phyloP scores from a whole-genome alignment of 129 eudicot species.

The Mikania micrantha region DNA sequence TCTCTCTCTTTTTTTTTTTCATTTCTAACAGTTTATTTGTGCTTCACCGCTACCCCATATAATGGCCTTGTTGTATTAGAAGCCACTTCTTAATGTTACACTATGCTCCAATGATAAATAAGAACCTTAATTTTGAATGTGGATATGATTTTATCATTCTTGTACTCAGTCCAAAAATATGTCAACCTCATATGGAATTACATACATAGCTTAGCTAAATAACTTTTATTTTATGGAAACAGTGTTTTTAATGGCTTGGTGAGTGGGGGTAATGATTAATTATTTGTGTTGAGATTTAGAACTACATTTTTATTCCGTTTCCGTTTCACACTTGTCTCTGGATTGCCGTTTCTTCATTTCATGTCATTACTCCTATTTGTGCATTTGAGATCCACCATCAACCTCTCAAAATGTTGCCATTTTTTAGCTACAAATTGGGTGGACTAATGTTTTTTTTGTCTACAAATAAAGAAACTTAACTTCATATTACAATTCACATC shows the following conservation, averaged over 20 bases:
- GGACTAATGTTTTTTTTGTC: constrained; percentile 9
- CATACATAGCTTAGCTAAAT: not conserved
- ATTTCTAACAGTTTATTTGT: not conserved
- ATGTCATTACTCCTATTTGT: constrained; percentile 9
- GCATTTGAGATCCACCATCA: not conserved
- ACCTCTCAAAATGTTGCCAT: not conserved
- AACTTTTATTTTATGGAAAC: not conserved
- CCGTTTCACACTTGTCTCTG: not conserved
- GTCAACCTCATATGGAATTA: not conserved
- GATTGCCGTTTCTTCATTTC: constrained; percentile 15
- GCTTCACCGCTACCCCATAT: not conserved
- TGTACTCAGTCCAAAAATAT: not conserved
- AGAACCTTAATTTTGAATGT: not conserved
- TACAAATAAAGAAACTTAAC: not conserved
- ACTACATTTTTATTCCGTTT: not conserved
- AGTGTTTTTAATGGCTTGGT: constrained; percentile 9
- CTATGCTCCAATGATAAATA: not conserved
- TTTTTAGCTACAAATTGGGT: not conserved
- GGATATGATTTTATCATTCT: not conserved
- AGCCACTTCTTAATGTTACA: constrained; percentile 1
- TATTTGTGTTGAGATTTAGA: not conserved
- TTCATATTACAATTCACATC: not conserved
- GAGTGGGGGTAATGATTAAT: not conserved
- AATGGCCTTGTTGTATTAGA: not conserved
- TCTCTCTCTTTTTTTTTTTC: not conserved